Base-by-base conservation (phyloP, 1,284 basidiomycete genomes). In the Ustilago esculenta region DNA sequence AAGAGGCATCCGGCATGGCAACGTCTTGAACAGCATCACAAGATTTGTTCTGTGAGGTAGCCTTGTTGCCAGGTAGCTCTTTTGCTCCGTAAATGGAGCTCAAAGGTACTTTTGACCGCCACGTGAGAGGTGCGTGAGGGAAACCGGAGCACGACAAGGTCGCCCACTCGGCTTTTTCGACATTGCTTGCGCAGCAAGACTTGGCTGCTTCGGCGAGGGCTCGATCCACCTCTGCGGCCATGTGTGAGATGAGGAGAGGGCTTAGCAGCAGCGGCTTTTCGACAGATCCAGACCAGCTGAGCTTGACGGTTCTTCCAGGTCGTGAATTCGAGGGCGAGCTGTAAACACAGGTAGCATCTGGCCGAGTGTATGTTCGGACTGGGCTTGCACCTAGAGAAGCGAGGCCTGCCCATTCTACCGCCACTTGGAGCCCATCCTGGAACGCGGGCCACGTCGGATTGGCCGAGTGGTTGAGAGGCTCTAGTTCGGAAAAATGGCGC, bases 71-170 rank as follows among this genome's bases (percentile, higher is more conserved):
- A n/a, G 56, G 47, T n/a, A 59, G 34, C 42, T 51, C 47, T 18
- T 55, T 52, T 4, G 60, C 56, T 1, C 63, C 68, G 36, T 60
- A 59, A 14, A 54, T 14, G 1, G 51, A 53, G 51, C 57, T 61
- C 20, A 56, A 42, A 0, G 69, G 42, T 5, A 58, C 34, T 29
- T 63, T 64, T 34, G 53, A 48, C 15, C 64, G 50, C 75, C 75
- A 77, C 2, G 70, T 63, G 9, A 77, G 39, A 10, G 75, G 75
- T 8, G 75, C 57, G 34, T 77, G 70, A 7, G 63, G 40, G 15
- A 69, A 77, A 3, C 75, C 75, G 0, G 47, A 25, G n/a, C 64
- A 61, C 11, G 61, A 56, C 11, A 74, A 23, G 1, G 43, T 41
- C 4, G 64, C 66, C 70, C 72, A 71, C 3, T 44, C 20, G 8